These are phyloP conservation scores for Ophiostoma ulmi DNA, from an alignment of 2,329 filamentous ascomycete genomes.

Conservation along the genomic window DNA sequence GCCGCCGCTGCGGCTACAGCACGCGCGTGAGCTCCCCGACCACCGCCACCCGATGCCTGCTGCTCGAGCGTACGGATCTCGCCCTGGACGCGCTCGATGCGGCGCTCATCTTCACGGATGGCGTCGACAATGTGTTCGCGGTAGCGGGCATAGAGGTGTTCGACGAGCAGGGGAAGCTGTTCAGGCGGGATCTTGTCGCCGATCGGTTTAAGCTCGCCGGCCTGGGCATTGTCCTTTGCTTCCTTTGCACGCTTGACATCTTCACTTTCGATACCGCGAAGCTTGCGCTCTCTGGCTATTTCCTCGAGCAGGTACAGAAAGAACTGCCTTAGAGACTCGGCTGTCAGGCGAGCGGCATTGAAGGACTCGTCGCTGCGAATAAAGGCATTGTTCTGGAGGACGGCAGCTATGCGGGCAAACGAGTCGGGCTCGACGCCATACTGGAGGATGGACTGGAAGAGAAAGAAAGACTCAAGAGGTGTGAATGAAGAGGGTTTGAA, in stretches of 20 bases:
- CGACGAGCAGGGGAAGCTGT: conserved; percentile 64
- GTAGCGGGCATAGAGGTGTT: conserved; percentile 71
- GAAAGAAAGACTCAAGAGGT: conserved; percentile 36
- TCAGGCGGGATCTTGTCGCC: conserved; percentile 58
- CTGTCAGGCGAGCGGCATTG: conserved; percentile 67
- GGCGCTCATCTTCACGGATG: conserved; percentile 69
- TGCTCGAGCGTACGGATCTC: conserved; percentile 66
- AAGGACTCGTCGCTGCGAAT: conserved; percentile 66
- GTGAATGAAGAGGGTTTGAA: conserved; percentile 30
- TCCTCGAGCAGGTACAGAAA: conserved; percentile 73
- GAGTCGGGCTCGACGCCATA: conserved; percentile 32
- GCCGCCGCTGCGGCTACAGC: conserved; percentile 11
- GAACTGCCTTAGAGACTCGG: conserved; percentile 72
- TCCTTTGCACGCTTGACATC: conserved; percentile 55
- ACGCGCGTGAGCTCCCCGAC: conserved; percentile 17
- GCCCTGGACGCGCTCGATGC: conserved; percentile 56
- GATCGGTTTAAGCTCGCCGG: conserved; percentile 59
- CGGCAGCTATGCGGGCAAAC: conserved; percentile 42
- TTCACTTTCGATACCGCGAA: conserved; percentile 33
- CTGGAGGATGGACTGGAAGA: conserved; percentile 34
- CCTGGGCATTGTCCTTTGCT: conserved; percentile 52
- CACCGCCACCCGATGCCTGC: conserved; percentile 22
- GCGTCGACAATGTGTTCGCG: conserved; percentile 62
- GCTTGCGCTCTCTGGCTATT: conserved; percentile 43
- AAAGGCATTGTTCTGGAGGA: conserved; percentile 67